A percentile compares a stretch with the other conserved stretches of the same genome.
Conservation (phyloP, 192 early-diverging fungal species). For the Coemansia sp. region DNA sequence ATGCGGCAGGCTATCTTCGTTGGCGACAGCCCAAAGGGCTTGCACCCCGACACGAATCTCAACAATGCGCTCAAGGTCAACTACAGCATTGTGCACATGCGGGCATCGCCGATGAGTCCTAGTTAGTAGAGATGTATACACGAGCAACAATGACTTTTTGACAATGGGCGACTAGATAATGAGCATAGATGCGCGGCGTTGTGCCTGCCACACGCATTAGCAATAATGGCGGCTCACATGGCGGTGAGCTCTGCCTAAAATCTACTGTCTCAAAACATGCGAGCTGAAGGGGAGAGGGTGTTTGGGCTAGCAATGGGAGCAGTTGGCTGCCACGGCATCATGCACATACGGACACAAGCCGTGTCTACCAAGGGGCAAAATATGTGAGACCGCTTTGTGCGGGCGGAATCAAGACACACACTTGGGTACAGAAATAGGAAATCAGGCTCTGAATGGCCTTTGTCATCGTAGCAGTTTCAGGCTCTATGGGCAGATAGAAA, state of each 20-base stretch:
- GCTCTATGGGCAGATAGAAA: background rate
- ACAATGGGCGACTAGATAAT: slow-evolving; percentile 4
- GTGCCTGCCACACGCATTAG: slow-evolving; percentile 3
- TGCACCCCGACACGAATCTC: slow-evolving; percentile 45
- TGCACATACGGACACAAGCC: background rate
- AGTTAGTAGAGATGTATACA: background rate
- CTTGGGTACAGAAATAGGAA: background rate
- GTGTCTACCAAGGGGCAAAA: background rate
- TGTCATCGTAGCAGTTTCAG: background rate
- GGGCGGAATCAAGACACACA: background rate
- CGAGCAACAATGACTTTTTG: background rate
- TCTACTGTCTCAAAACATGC: background rate
- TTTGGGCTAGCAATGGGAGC: background rate
- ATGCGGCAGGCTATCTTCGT: slow-evolving; percentile 40
- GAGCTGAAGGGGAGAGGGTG: background rate
- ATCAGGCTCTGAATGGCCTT: background rate
- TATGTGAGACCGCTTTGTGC: background rate
- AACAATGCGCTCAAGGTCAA: slow-evolving; percentile 53
- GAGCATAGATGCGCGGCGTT: background rate
- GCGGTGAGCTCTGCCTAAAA: background rate
- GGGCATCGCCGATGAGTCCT: background rate
- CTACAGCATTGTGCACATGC: slow-evolving; percentile 17
- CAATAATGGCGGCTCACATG: slow-evolving; percentile 8
- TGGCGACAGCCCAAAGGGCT: slow-evolving; percentile 47
- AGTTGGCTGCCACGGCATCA: background rate